These are phyloP conservation scores for Xylaria sp. DNA, from an alignment of 2,329 filamentous ascomycete species.

Conservation along the genomic window DNA sequence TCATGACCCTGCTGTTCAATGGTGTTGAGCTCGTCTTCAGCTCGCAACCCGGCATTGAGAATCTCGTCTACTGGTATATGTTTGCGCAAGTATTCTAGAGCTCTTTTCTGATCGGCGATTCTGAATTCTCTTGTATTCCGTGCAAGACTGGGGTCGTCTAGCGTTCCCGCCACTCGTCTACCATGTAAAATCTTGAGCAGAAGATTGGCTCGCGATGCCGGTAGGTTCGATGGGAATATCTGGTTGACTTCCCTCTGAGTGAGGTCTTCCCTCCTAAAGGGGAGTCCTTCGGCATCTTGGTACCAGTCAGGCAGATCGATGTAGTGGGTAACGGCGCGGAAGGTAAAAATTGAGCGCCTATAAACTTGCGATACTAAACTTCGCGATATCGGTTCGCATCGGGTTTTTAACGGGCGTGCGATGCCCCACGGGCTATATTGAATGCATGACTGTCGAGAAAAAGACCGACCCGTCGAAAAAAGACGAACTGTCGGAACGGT, in stretches of 20 bases:
- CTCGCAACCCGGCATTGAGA: conserved; percentile 67
- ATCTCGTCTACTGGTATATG: conserved; percentile 68
- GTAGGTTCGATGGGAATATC: conserved; percentile 63
- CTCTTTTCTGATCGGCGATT: conserved; percentile 55
- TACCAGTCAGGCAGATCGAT: conserved; percentile 67
- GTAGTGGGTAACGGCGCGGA: conserved; percentile 61
- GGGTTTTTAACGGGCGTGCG: conserved; percentile 24
- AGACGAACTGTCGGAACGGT: conserved; percentile 34
- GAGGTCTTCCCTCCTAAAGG: conserved; percentile 63
- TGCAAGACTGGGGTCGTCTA: conserved; percentile 66
- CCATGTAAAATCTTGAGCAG: conserved; percentile 70
- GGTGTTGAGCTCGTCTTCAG: conserved; percentile 68
- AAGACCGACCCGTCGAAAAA: conserved; percentile 38
- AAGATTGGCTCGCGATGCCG: conserved; percentile 58
- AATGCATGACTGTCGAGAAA: conserved; percentile 35
- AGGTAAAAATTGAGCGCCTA: conserved; percentile 46
- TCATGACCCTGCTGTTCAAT: conserved; percentile 54
- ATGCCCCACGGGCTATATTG: conserved; percentile 37
- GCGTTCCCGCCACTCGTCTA: conserved; percentile 69
- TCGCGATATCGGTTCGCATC: conserved; percentile 18
- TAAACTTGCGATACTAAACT: conserved; percentile 37
- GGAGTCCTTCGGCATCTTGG: conserved; percentile 63
- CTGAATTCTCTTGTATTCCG: conserved; percentile 59
- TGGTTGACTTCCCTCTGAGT: conserved; percentile 56
- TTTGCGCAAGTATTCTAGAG: conserved; percentile 65